Evolutionary conservation across 139 green algal species (phyloP).

Genomic region (Prasinococcaceae sp.): DNA sequence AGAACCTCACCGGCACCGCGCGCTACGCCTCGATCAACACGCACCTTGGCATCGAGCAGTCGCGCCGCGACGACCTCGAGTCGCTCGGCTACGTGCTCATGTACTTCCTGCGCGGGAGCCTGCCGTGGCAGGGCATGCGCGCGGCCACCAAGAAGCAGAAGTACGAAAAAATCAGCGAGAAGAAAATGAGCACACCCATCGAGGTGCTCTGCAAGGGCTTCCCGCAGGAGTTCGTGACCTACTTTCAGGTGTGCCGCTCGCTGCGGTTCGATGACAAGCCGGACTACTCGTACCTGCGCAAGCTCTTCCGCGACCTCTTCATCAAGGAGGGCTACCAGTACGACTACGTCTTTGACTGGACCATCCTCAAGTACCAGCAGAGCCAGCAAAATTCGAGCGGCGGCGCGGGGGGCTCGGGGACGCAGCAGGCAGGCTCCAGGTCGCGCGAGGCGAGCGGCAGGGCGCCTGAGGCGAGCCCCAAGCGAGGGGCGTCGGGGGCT

Average conservation of each 20-base stretch:
- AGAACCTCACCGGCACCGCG: slow-evolving; percentile 97
- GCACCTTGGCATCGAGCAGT: slow-evolving; percentile 98
- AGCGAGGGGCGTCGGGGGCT: no score
- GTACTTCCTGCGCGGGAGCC: slow-evolving; percentile 92
- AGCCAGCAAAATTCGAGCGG: no score
- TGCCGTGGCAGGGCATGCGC: slow-evolving; percentile 96
- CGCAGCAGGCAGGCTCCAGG: no score
- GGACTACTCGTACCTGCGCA: slow-evolving; percentile 96
- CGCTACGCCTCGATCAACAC: slow-evolving; percentile 98
- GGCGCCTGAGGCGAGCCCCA: no score
- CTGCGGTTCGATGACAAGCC: slow-evolving; percentile 99
- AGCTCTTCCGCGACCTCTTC: slow-evolving; percentile 98
- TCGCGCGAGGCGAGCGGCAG: no score
- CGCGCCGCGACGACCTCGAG: slow-evolving; percentile 85
- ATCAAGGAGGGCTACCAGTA: slow-evolving; percentile 91
- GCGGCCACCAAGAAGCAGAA: slow-evolving; percentile 99
- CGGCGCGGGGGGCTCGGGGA: no score
- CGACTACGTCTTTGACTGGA: slow-evolving; percentile 99
- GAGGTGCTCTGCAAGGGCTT: slow-evolving; percentile 94
- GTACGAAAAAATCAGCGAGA: slow-evolving; percentile 99
- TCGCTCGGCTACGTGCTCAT: slow-evolving; percentile 93
- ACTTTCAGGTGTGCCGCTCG: slow-evolving; percentile 90
- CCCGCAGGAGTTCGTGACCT: slow-evolving; percentile 89
- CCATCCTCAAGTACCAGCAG: slow-evolving; percentile 78
- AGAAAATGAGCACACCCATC: slow-evolving; percentile 98